Conservation (phyloP, 2,329 filamentous ascomycete genomes). For the Talaromyces atroroseus region DNA sequence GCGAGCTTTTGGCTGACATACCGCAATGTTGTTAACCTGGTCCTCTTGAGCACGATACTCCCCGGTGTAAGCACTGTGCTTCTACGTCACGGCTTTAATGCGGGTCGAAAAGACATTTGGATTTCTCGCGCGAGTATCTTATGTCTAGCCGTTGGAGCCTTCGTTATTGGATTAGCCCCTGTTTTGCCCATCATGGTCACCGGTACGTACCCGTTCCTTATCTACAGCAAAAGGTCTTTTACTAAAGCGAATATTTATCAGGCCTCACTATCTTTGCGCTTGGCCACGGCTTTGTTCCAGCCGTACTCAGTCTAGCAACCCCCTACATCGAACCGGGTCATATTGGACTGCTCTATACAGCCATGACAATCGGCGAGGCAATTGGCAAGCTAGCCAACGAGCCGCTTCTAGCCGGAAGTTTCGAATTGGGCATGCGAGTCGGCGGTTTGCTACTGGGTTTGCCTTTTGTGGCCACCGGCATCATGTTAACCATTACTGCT, state of each 20-base stretch:
- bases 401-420: conserved; percentile 10
- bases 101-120: conserved; percentile 12
- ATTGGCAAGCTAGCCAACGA: conserved; percentile 15
- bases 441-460: conserved; percentile 11
- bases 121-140: conserved; percentile 11
- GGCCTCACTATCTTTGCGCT: conserved; percentile 14
- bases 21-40: conserved; percentile 12
- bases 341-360: conserved; percentile 13
- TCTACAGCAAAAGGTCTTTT: background rate
- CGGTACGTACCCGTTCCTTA: background rate
- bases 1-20: conserved; percentile 14
- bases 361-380: conserved; percentile 14
- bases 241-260: background rate
- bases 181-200: conserved; percentile 10
- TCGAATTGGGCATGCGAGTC: conserved; percentile 13
- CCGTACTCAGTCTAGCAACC: conserved; percentile 13
- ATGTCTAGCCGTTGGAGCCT: conserved; percentile 10
- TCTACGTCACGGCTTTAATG: conserved; percentile 6
- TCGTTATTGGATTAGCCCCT: conserved; percentile 11
- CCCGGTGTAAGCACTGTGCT: conserved; percentile 7
- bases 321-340: conserved; percentile 13
- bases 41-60: conserved; percentile 11
- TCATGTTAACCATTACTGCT: conserved; percentile 12
- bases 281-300: conserved; percentile 14
- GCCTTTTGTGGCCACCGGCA: conserved; percentile 13